A percentile compares a stretch with the other conserved stretches of the same genome.
phyloP scores from a whole-genome alignment of 208 protist genomes.

The Leishmania braziliensis region DNA sequence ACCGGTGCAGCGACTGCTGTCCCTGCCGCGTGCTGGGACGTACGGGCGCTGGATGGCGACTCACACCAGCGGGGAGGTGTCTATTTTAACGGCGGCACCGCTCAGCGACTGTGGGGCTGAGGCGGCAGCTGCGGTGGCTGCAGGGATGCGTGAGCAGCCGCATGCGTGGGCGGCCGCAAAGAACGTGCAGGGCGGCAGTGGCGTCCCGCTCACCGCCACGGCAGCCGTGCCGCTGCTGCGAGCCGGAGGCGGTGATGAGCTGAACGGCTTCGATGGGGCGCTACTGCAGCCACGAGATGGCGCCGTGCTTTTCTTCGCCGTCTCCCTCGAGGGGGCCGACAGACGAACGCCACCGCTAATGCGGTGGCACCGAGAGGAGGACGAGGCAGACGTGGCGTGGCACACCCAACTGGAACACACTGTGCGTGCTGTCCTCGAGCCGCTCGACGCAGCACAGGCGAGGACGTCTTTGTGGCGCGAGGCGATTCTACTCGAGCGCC shows the following conservation, averaged over 20 bases:
- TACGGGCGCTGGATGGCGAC: conserved; percentile 28
- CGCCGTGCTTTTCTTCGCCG: conserved; percentile 26
- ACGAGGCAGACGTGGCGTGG: conserved; percentile 25
- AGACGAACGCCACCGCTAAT: conserved; percentile 16
- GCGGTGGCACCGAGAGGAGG: conserved; percentile 20
- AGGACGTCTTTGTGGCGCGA: conserved; percentile 14
- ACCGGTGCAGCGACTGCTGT: conserved; percentile 21
- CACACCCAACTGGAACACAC: conserved; percentile 22
- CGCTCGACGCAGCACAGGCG: conserved; percentile 5
- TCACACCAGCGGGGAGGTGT: conserved; percentile 32
- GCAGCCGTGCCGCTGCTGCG: conserved; percentile 7
- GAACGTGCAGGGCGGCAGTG: not conserved
- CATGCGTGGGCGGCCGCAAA: conserved; percentile 1
- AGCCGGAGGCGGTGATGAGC: conserved; percentile 11
- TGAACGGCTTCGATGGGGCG: conserved; percentile 32
- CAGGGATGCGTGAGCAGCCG: not conserved
- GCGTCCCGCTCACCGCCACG: not conserved
- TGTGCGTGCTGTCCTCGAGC: conserved; percentile 25
- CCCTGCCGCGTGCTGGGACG: conserved; percentile 17
- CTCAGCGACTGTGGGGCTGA: not conserved
- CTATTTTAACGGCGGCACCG: conserved; percentile 19
- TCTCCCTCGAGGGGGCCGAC: conserved; percentile 16
- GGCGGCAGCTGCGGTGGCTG: not conserved
- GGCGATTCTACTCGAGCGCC: conserved; percentile 20
- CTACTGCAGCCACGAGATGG: conserved; percentile 29